Conservation (phyloP, 2,329 filamentous ascomycete species). For the Cordyceps javanica region DNA sequence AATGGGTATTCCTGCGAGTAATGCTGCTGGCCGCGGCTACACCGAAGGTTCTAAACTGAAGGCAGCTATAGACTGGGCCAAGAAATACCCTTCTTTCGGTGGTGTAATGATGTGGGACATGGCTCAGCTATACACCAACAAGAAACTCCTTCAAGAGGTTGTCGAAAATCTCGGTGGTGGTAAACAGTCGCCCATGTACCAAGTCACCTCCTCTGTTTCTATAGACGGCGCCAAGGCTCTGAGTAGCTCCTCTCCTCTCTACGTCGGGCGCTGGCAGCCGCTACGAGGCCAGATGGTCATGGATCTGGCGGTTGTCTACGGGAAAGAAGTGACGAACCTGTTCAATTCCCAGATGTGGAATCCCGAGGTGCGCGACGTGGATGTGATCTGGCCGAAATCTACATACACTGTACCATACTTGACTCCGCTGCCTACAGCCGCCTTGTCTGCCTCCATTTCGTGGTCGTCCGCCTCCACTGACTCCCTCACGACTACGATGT, state of each 20-base stretch:
- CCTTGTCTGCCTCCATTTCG: neutral
- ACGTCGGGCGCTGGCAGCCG: no score
- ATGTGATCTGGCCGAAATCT: no score
- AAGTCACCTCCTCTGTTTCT: no score
- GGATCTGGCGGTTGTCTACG: no score
- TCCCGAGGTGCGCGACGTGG: no score
- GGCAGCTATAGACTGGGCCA: slow-evolving; percentile 47
- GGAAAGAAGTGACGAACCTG: no score
- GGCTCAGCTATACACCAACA: slow-evolving; percentile 51
- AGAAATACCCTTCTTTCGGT: slow-evolving; percentile 53
- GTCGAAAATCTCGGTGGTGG: slow-evolving; percentile 25
- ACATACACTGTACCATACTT: neutral
- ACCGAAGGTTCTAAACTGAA: slow-evolving; percentile 37
- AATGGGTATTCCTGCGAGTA: slow-evolving; percentile 52
- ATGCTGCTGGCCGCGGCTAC: slow-evolving; percentile 48
- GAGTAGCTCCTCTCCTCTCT: no score
- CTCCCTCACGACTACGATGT: neutral
- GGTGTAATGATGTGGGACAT: slow-evolving; percentile 67
- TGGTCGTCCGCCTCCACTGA: neutral
- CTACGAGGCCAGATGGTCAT: no score
- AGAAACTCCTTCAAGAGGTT: slow-evolving; percentile 45
- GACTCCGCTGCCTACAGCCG: neutral
- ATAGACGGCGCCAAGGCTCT: no score
- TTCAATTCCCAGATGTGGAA: no score
- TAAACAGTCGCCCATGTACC: neutral